These are phyloP conservation scores for Bipolaris cookei DNA, from an alignment of 2,329 filamentous ascomycete species.

Conservation along the genomic window DNA sequence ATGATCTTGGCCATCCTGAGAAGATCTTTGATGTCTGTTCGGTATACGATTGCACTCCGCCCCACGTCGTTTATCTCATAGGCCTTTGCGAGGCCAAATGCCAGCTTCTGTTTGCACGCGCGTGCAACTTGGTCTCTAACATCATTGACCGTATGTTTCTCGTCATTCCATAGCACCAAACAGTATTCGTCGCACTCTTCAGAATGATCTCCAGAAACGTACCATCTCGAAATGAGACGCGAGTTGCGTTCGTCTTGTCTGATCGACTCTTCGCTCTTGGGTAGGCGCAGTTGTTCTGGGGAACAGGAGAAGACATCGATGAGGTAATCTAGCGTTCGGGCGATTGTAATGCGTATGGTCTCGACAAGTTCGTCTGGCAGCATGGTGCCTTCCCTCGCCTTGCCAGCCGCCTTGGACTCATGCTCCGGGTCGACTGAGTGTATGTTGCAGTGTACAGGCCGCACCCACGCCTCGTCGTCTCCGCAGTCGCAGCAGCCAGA, in stretches of 20 bases:
- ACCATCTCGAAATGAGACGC: conserved; percentile 76
- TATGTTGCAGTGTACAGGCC: conserved; percentile 89
- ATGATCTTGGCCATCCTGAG: conserved; percentile 82
- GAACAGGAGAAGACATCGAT: conserved; percentile 98
- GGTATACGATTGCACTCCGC: conserved; percentile 81
- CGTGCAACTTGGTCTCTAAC: conserved; percentile 88
- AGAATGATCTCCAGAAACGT: conserved; percentile 63
- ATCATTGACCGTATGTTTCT: conserved; percentile 95
- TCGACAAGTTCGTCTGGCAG: conserved; percentile 77
- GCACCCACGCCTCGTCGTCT: conserved; percentile 91
- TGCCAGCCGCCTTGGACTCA: conserved; percentile 59
- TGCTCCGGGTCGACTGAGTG: conserved; percentile 67
- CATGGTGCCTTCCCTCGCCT: conserved; percentile 58
- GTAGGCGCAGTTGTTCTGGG: conserved; percentile 87
- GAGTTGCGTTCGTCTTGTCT: conserved; percentile 80
- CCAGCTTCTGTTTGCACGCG: conserved; percentile 76
- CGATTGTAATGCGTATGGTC: conserved; percentile 84
- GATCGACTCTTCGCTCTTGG: conserved; percentile 83
- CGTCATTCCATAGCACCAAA: conserved; percentile 94
- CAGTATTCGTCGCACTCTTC: conserved; percentile 77
- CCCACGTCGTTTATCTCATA: conserved; percentile 90
- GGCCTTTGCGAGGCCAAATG: conserved; percentile 75
- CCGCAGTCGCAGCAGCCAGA: conserved; percentile 98
- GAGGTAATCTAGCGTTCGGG: conserved; percentile 87
- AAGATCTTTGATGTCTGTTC: conserved; percentile 72